Percentiles rank a stretch among this genome's conserved stretches.
phyloP scores from a whole-genome alignment of 257 asterid species.

The Penstemon newberryi region DNA sequence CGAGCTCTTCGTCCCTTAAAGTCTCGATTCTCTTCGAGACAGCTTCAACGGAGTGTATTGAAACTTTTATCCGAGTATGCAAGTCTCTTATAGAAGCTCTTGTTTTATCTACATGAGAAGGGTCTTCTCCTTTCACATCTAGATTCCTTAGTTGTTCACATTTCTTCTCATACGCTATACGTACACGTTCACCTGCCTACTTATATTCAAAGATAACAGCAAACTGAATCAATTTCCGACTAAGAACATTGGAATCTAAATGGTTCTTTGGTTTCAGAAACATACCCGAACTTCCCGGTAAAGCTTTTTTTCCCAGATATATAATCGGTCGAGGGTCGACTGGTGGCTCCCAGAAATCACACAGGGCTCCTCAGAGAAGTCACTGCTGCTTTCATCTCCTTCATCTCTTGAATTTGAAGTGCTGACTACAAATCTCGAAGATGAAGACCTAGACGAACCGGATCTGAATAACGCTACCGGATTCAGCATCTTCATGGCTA shows the following conservation, averaged over 20 bases:
- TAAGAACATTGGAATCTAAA: not conserved
- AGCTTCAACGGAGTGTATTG: conserved; percentile 88
- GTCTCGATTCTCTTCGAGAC: conserved; percentile 88
- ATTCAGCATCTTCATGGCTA: conserved; percentile 88
- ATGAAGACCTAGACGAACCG: conserved; percentile 76
- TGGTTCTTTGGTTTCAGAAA: conserved; percentile 25
- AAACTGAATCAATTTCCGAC: not conserved
- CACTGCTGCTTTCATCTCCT: conserved; percentile 64
- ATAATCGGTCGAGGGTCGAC: conserved; percentile 81
- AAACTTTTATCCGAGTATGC: conserved; percentile 84
- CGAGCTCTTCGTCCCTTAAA: conserved; percentile 80
- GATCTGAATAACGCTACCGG: conserved; percentile 83
- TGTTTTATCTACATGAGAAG: conserved; percentile 59
- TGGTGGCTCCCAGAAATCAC: conserved; percentile 72
- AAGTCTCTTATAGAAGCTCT: conserved; percentile 70
- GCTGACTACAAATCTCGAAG: conserved; percentile 62
- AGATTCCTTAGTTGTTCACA: conserved; percentile 68
- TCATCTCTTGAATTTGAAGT: conserved; percentile 66
- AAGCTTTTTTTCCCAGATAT: conserved; percentile 95
- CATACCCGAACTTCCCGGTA: conserved; percentile 94
- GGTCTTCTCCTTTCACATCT: conserved; percentile 78
- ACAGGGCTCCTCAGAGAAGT: conserved; percentile 64
- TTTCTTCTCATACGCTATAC: conserved; percentile 85
- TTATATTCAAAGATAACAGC: conserved; percentile 7
- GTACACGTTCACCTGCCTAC: conserved; percentile 84